Conservation (phyloP, 164 flowering plant species). For the Akebia trifoliata region DNA sequence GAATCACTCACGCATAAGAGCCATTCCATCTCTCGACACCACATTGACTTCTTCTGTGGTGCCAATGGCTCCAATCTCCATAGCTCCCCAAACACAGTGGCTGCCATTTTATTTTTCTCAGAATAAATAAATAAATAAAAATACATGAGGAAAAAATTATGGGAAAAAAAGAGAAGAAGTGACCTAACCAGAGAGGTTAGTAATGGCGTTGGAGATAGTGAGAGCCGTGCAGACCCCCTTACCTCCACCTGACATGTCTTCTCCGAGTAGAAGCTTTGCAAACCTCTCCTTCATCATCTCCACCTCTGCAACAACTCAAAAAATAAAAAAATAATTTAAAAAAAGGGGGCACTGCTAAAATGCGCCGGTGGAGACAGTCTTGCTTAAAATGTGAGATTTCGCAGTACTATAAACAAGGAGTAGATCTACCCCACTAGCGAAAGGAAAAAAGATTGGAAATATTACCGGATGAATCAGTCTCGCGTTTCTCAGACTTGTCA, state of each 20-base stretch:
- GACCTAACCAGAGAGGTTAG: constrained; percentile 67
- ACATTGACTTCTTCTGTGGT: constrained; percentile 53
- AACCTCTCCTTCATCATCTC: constrained; percentile 83
- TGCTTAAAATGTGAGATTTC: too few relatives aligned
- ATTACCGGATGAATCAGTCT: constrained; percentile 33
- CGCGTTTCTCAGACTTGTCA: constrained; percentile 26
- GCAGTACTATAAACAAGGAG: too few relatives aligned
- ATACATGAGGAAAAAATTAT: constrained; percentile 1
- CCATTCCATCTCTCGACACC: constrained; percentile 90
- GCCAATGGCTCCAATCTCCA: constrained; percentile 82
- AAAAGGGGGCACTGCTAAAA: too few relatives aligned
- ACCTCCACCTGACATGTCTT: constrained; percentile 89
- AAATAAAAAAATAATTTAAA: too few relatives aligned
- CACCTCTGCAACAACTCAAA: constrained; percentile 36
- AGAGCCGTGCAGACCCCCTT: constrained; percentile 82
- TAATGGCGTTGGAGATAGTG: constrained; percentile 80
- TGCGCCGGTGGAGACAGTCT: too few relatives aligned
- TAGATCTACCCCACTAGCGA: background rate
- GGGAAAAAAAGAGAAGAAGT: constrained; percentile 2
- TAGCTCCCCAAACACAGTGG: constrained; percentile 72
- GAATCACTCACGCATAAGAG: constrained; percentile 63
- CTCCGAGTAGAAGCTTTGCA: constrained; percentile 76
- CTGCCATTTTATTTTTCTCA: constrained; percentile 25
- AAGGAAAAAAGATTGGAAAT: background rate
- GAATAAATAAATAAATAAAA: constrained; percentile 14